Base-by-base conservation (phyloP, 169 alveolate species). In the Eimeria praecox region DNA sequence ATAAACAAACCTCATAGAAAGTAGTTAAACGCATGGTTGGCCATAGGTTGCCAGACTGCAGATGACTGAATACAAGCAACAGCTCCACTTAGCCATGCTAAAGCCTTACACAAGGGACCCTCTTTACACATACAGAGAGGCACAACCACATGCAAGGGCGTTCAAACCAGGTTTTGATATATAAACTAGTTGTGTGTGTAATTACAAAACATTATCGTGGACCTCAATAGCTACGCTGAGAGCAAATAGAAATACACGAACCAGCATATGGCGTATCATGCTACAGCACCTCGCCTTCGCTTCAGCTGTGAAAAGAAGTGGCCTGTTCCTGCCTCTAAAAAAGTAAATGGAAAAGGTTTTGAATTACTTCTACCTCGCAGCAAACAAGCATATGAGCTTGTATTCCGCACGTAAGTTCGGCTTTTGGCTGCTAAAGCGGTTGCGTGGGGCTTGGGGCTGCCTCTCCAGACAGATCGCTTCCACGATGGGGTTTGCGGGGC, bases 381-480 rank as follows among this genome's bases (percentile, higher is more conserved):
- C 87, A 42, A 44, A 10, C 54, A 77, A 77, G 14, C 44, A 22
- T 44, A 10, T 22, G 64, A 27, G 5, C 12, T 1, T 77, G 62
- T 40, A 27, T 42, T 6, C 44, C 27, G 22, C 44, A 44, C 42
- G 59, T 44, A 44, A 77, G 62, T 6, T 18, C 33, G 0, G 18
- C 42, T 20, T 24, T 77, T 77, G 14, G 40, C 30, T 10, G 38
- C 87, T 35, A 3, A 0, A 44, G 64, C 42, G 42, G 10, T 12
- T 44, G 59, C 86, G 86, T 75, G 73, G 91, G 91, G 73, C 66
- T 83, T 52, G 91, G 91, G 91, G 91, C 91, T 83, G 91, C 91
- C 91, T 54, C 46, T 49, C 56, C 66, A 56, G 75, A 83, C 77
- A 83, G 77, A 38, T 8, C 75, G 75, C 69, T 52, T 49, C 69